Percentiles rank a stretch among this genome's conserved stretches.
phyloP scores from a whole-genome alignment of 164 flowering plant genomes.

The Euptelea pleiosperma region DNA sequence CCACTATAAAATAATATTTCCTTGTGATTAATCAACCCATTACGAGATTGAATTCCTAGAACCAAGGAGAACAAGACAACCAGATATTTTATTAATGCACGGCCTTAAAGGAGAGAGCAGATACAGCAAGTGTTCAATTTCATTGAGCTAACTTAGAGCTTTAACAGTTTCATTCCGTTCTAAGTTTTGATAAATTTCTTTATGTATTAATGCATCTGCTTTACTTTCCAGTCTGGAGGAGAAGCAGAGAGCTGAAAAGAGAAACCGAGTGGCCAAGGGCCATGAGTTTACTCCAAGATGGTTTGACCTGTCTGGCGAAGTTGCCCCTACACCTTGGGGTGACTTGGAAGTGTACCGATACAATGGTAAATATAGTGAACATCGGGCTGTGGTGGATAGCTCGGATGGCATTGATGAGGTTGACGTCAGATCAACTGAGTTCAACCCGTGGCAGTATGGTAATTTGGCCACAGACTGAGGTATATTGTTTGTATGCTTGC shows the following conservation, averaged over 20 bases:
- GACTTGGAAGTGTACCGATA: constrained; percentile 58
- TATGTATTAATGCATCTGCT: neutral
- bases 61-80: too few species aligned
- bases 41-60: too few species aligned
- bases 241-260: constrained; percentile 56
- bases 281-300: constrained; percentile 57
- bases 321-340: constrained; percentile 64
- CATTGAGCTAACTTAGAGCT: too few species aligned
- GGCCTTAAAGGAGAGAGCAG: too few species aligned
- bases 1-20: too few species aligned
- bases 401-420: constrained; percentile 23
- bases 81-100: too few species aligned
- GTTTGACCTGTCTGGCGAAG: constrained; percentile 56
- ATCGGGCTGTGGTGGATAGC: constrained; percentile 42
- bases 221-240: constrained; percentile 46
- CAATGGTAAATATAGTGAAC: constrained; percentile 52
- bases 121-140: too few species aligned
- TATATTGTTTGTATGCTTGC: neutral
- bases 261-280: constrained; percentile 37
- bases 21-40: too few species aligned
- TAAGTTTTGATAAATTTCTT: neutral
- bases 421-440: constrained; percentile 38
- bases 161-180: neutral
- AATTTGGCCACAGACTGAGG: constrained; percentile 20
- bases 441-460: constrained; percentile 71